Base-by-base conservation (phyloP, 129 eudicot species). In the Artemisia tridentata region DNA sequence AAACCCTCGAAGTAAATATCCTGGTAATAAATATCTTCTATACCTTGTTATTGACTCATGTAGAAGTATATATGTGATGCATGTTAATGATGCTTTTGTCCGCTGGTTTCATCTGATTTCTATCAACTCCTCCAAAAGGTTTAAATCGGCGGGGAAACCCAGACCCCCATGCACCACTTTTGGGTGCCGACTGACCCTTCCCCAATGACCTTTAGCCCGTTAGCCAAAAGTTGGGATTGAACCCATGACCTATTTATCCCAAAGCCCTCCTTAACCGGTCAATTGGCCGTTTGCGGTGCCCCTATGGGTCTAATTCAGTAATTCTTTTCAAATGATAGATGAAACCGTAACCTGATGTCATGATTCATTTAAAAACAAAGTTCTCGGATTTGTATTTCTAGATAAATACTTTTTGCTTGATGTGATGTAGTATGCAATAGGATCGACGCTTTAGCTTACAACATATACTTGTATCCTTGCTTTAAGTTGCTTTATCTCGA, bases 1-100 rank as follows among this genome's bases (percentile, higher is more conserved):
- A 17, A 82, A 80, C 59, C 95, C 98, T 31, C 78, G 98, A 80
- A 85, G 84, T 77, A 63, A 60, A 71, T 87, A 85, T 84, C 87
- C 85, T 71, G 98, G 98, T 89, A 89, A 81, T 71, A 21, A 56
- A 52, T 13, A 20, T 4, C 11, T 49, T 51, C 47, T 48, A 19
- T 68, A 63, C 45, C 16, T 82, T 77, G 63, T 51, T 27, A 12
- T 76, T 16, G 3, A 5, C 58, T 66, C 15, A 11, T 14, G 41
- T 55, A 41, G 51, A 12, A 17, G 15, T 70, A 52, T n/a, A 18
- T 69, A 18, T 8, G 45, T 38, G 45, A 38, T 27, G 13, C 48
- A 58, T 67, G 13, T 59, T 19, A 19, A 31, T 52, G 29, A 56
- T 21, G 51, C 29, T 58, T 74, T 74, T 38, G 11, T 1, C 46